phyloP scores from a whole-genome alignment of 345 rosid genomes.

The sweet orange (Citrus sinensis) region DNA sequence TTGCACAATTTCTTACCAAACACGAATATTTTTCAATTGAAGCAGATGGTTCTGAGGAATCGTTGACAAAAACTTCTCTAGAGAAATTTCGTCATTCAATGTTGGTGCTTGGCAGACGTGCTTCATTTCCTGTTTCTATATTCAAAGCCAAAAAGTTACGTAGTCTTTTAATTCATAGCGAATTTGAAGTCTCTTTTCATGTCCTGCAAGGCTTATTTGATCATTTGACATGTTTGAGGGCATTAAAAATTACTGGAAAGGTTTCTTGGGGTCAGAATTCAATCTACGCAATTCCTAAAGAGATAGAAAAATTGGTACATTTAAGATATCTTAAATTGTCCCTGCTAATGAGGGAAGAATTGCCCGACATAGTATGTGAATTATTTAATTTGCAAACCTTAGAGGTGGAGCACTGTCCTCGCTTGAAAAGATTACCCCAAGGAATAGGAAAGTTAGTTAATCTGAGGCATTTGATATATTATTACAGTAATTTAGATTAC shows the following conservation, averaged over 20 bases:
- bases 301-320: not conserved
- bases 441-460: slow-evolving; percentile 1
- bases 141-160: not conserved
- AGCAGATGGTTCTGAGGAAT: too few relatives aligned
- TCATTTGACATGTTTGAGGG: too few relatives aligned
- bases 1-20: not conserved
- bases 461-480: not conserved
- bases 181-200: too few relatives aligned
- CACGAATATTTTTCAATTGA: not conserved
- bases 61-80: too few relatives aligned
- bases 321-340: not conserved
- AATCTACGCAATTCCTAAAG: not conserved
- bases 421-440: not conserved
- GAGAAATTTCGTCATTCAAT: not conserved
- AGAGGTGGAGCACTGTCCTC: accelerated
- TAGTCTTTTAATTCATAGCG: not conserved
- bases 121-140: not conserved
- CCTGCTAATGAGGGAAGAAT: not conserved
- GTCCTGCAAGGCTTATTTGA: too few relatives aligned
- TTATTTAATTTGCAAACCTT: slow-evolving; percentile 12
- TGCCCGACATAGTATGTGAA: slow-evolving; percentile 9
- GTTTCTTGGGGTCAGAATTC: too few relatives aligned
- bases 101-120: not conserved
- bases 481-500: not conserved
- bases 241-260: too few relatives aligned